Conservation (phyloP, 805 yeast genomes). For the Spathaspora boniae region DNA sequence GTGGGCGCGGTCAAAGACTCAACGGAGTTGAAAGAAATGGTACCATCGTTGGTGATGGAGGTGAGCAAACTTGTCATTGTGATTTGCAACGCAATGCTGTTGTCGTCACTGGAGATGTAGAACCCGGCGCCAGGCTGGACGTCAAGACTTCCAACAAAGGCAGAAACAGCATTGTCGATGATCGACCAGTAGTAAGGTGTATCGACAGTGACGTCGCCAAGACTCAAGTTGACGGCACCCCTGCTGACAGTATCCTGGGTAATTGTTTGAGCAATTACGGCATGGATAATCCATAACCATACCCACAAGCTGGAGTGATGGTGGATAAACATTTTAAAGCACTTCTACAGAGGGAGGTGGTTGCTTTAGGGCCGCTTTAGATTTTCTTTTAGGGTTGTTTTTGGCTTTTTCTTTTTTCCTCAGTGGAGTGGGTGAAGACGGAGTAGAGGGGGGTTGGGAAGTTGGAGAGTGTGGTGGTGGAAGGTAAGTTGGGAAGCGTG, state of each 20-base stretch:
- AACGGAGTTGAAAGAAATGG: constrained; percentile 19
- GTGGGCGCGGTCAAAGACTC: constrained; percentile 13
- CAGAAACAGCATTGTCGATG: constrained; percentile 18
- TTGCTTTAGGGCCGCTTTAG: no score
- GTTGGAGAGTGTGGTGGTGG: no score
- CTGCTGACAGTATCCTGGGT: constrained; percentile 16
- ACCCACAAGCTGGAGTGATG: no score
- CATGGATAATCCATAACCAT: no score
- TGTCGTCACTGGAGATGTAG: constrained; percentile 15
- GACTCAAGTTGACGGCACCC: constrained; percentile 16
- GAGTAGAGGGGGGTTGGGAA: no score
- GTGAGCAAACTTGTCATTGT: constrained; percentile 15
- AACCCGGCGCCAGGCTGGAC: constrained; percentile 21
- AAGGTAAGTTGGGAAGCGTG: no score
- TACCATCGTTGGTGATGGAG: constrained; percentile 16
- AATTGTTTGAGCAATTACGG: no score
- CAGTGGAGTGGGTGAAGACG: no score
- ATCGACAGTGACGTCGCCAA: constrained; percentile 16
- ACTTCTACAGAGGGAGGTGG: no score
- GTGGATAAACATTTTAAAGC: no score
- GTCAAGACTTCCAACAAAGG: constrained; percentile 19
- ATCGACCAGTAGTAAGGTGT: constrained; percentile 24
- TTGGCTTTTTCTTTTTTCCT: no score
- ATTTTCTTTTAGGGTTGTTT: no score
- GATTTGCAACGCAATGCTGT: constrained; percentile 10